A percentile compares a stretch with the other conserved stretches of the same genome.
phyloP scores from a whole-genome alignment of 768 basidiomycete genomes.

The Tylopilus subfusipes region DNA sequence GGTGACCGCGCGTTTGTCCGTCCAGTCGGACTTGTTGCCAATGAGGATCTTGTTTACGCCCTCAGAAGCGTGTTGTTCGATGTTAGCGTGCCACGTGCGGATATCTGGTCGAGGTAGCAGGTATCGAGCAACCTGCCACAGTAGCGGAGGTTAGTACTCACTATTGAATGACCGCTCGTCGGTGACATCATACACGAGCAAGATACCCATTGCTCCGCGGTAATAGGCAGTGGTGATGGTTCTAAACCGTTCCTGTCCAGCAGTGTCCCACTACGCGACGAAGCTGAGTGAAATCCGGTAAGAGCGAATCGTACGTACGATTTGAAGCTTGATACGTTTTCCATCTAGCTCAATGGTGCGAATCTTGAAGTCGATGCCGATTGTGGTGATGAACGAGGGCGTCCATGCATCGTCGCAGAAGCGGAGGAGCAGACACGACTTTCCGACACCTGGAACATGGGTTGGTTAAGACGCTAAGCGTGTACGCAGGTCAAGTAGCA shows the following conservation, averaged over 20 bases:
- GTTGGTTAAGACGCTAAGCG: slow-evolving; percentile 7
- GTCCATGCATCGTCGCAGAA: slow-evolving; percentile 99
- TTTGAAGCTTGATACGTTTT: slow-evolving; percentile 98
- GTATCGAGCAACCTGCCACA: neutral
- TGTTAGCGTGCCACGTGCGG: slow-evolving; percentile 96
- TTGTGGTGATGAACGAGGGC: slow-evolving; percentile 98
- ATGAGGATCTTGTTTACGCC: slow-evolving; percentile 99
- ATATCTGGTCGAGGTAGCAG: slow-evolving; percentile 60
- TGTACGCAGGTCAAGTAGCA: slow-evolving; percentile 25
- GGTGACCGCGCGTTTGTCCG: slow-evolving; percentile 89
- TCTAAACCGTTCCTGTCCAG: slow-evolving; percentile 97
- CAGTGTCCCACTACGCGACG: slow-evolving; percentile 87
- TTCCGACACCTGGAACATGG: slow-evolving; percentile 72
- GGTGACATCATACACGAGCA: slow-evolving; percentile 97
- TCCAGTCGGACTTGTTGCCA: slow-evolving; percentile 99
- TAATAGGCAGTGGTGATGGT: slow-evolving; percentile 99
- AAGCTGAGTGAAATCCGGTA: neutral
- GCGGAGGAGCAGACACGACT: slow-evolving; percentile 91
- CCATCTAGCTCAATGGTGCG: slow-evolving; percentile 97
- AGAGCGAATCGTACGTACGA: slow-evolving; percentile 52
- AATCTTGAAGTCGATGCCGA: slow-evolving; percentile 99
- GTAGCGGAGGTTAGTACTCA: slow-evolving; percentile 42
- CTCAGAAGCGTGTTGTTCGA: slow-evolving; percentile 98
- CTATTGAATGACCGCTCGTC: slow-evolving; percentile 95
- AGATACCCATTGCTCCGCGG: slow-evolving; percentile 97